Base-by-base conservation (phyloP, 257 asterid species). In the Galeopsis tetrahit region DNA sequence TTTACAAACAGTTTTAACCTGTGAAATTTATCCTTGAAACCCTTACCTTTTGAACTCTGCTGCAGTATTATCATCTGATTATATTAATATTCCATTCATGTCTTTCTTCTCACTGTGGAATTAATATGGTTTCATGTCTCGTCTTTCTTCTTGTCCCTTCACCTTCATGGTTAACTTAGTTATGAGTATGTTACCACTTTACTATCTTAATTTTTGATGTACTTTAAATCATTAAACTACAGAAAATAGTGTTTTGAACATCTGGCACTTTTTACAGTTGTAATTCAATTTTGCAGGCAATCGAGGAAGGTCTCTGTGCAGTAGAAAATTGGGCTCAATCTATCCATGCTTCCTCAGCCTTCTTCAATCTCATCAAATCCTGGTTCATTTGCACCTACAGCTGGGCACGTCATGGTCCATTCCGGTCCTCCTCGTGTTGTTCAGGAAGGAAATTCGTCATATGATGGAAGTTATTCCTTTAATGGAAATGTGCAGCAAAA, bases 321-420 rank as follows among this genome's bases (percentile, higher is more conserved):
- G 73, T 53, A 17, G 75, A 68, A 70, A 76, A 52, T 62, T 68
- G 70, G 33, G 75, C 77, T 74, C 49, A 69, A 55, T 61, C 72
- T 75, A 72, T 65, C 77, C 52, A 53, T 79, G 64, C 76, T 58
- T 56, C 84, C 85, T 77, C 82, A 79, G 59, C 68, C 74, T 66
- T 77, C 82, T 34, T 72, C 79, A 70, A 69, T 53, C 74, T 38
- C 80, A 6, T 63, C 79, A 21, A 73, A 73, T 74, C 72, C 80
- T 53, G 61, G 63, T 72, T 57, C 80, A 49, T 69, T 77, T 72
- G 72, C 75, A 71, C 78, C 86, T 73, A 82, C 77, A 71, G 61
- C 76, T 69, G 69, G 61, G 46, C 84, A 68, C 73, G 62, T 13
- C 72, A 78, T 80, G 76, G 74, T 79, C 59, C 78, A 78, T 71